Conservation (phyloP, 2,329 filamentous ascomycete species). For the Aspergillus pseudotamarii region DNA sequence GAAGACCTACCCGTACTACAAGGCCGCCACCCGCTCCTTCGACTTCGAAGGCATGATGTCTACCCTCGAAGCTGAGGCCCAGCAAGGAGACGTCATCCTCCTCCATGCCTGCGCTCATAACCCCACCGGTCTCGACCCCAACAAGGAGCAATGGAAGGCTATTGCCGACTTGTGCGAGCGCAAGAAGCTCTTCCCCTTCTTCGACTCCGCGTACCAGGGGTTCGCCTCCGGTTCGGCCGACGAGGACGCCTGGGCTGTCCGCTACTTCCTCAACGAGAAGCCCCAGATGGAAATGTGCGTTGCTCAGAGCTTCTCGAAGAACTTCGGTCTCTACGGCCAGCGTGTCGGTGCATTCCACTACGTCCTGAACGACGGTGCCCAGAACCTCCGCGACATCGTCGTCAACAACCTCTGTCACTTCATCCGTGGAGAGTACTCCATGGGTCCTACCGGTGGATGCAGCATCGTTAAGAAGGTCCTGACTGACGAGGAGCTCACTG, state of each 20-base stretch:
- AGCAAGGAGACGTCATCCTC: slow-evolving; percentile 79
- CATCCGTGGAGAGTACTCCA: slow-evolving; percentile 44
- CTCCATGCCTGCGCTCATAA: slow-evolving; percentile 97
- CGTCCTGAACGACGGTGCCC: slow-evolving; percentile 35
- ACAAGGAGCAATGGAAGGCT: slow-evolving; percentile 87
- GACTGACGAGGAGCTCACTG: slow-evolving; percentile 75
- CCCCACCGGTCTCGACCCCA: slow-evolving; percentile 93
- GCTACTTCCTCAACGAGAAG: slow-evolving; percentile 81
- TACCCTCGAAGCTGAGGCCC: slow-evolving; percentile 82
- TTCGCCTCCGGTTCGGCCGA: slow-evolving; percentile 89
- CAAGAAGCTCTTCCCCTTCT: slow-evolving; percentile 93
- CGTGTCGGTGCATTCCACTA: slow-evolving; percentile 89
- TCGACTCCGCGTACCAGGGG: slow-evolving; percentile 96
- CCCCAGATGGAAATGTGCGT: slow-evolving; percentile 69
- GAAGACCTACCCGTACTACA: slow-evolving; percentile 90
- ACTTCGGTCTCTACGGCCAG: slow-evolving; percentile 87
- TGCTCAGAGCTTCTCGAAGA: slow-evolving; percentile 64
- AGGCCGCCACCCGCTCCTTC: slow-evolving; percentile 56
- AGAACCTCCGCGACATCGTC: slow-evolving; percentile 33
- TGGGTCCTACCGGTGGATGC: slow-evolving; percentile 79
- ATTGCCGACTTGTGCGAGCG: slow-evolving; percentile 75
- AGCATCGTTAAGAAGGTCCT: slow-evolving; percentile 81
- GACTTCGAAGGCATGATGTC: slow-evolving; percentile 66
- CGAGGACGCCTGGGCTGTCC: slow-evolving; percentile 83
- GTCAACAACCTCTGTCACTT: slow-evolving; percentile 44